Conservation (phyloP, 2,329 filamentous ascomycete genomes). For the Colletotrichum gloeosporioides region DNA sequence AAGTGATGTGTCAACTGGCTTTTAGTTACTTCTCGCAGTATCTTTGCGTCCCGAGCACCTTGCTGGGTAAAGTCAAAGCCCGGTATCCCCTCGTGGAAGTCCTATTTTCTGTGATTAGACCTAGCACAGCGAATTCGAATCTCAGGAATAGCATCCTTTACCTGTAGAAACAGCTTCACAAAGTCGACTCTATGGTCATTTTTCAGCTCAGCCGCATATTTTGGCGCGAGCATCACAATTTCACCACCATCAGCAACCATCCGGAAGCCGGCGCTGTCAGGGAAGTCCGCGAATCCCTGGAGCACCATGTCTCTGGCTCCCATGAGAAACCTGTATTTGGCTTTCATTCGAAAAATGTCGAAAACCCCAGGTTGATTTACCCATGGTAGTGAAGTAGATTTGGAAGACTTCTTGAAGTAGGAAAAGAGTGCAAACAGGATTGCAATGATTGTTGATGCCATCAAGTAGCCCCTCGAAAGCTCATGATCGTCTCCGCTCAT, state of each 20-base stretch:
- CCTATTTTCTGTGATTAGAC: neutral
- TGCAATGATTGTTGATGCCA: neutral
- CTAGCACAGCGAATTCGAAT: neutral
- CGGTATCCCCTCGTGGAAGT: neutral
- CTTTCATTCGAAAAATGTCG: neutral
- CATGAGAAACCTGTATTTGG: neutral
- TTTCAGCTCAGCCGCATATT: neutral
- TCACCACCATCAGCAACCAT: conserved; percentile 2
- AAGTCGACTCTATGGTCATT: conserved; percentile 1
- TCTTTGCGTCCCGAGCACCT: neutral
- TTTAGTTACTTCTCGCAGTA: neutral
- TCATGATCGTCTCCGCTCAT: neutral
- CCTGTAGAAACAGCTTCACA: neutral
- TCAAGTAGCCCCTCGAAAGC: neutral
- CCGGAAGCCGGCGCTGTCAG: neutral
- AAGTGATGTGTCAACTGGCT: conserved; percentile 2
- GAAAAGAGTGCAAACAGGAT: neutral
- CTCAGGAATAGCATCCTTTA: neutral
- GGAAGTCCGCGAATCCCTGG: neutral
- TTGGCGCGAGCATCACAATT: conserved; percentile 1
- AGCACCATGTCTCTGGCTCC: neutral
- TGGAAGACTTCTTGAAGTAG: neutral
- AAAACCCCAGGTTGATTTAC: neutral
- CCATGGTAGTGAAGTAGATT: neutral
- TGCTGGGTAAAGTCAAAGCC: conserved; percentile 4